Evolutionary conservation across 257 asterid genomes (phyloP).

Genomic region (Nicotiana otophora): DNA sequence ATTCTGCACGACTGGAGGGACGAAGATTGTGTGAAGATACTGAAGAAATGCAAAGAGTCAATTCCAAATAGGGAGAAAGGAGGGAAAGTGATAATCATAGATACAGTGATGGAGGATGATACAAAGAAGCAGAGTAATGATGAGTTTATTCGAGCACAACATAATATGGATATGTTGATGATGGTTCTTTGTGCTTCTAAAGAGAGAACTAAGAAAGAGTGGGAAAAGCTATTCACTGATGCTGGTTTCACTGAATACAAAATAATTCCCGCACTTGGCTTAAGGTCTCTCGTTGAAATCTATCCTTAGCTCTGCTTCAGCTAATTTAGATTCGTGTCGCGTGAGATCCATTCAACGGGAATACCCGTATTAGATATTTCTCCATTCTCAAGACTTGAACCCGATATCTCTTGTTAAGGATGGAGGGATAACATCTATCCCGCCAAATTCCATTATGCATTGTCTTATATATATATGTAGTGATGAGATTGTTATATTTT

Average conservation of each 20-base stretch:
- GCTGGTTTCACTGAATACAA: neutral
- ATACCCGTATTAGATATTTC: too few species aligned
- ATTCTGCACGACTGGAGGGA: neutral
- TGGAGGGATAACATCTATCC: too few species aligned
- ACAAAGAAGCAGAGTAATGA: neutral
- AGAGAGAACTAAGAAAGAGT: neutral
- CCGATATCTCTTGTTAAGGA: too few species aligned
- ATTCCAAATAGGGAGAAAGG: neutral
- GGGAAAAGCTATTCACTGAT: neutral
- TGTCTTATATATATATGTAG: too few species aligned
- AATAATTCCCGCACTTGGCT: neutral
- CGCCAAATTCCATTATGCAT: too few species aligned
- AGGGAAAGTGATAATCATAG: neutral
- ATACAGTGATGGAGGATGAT: neutral
- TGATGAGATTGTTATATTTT: too few species aligned
- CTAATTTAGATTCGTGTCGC: too few species aligned
- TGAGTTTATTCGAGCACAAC: neutral
- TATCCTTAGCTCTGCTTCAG: neutral
- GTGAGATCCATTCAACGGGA: too few species aligned
- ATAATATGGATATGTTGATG: neutral
- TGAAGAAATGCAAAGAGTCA: slow-evolving; percentile 7
- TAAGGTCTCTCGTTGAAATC: neutral
- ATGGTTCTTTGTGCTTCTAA: neutral
- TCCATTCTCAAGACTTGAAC: too few species aligned
- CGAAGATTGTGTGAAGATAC: neutral